Evolutionary conservation across 2,329 filamentous ascomycete species (phyloP).

Genomic region (Fusarium dlaminii): DNA sequence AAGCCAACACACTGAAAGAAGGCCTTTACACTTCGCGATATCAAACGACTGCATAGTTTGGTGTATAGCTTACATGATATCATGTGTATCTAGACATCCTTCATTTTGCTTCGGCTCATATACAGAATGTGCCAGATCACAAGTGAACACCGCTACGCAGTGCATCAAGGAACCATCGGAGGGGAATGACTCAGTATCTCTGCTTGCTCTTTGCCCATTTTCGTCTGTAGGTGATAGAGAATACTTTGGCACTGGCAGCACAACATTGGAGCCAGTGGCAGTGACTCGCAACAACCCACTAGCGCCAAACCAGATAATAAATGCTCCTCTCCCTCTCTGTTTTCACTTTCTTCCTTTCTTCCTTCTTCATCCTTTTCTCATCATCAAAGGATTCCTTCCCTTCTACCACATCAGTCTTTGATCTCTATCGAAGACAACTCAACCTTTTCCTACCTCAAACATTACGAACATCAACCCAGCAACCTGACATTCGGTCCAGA

Average conservation of each 20-base stretch:
- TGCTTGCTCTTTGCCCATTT: fast-evolving
- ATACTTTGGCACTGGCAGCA: not conserved
- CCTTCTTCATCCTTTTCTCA: not conserved
- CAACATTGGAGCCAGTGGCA: not conserved
- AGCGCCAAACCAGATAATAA: not conserved
- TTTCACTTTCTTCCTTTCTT: not conserved
- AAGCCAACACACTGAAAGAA: too few species aligned
- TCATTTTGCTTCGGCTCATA: not conserved
- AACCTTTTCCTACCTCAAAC: not conserved
- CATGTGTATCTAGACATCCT: too few species aligned
- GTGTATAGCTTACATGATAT: too few species aligned
- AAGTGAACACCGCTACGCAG: fast-evolving
- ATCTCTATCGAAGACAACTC: not conserved
- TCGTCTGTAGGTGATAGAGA: fast-evolving
- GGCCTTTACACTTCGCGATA: too few species aligned
- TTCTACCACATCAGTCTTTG: not conserved
- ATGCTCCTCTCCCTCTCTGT: not conserved
- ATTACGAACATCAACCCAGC: not conserved
- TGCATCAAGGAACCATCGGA: not conserved
- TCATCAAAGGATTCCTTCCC: not conserved
- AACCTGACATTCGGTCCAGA: not conserved
- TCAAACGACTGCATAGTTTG: too few species aligned
- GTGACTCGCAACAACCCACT: not conserved
- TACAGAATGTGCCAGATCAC: not conserved
- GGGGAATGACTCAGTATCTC: not conserved